Evolutionary conservation across 2,329 filamentous ascomycete species (phyloP).

Genomic region (Alternaria panax): DNA sequence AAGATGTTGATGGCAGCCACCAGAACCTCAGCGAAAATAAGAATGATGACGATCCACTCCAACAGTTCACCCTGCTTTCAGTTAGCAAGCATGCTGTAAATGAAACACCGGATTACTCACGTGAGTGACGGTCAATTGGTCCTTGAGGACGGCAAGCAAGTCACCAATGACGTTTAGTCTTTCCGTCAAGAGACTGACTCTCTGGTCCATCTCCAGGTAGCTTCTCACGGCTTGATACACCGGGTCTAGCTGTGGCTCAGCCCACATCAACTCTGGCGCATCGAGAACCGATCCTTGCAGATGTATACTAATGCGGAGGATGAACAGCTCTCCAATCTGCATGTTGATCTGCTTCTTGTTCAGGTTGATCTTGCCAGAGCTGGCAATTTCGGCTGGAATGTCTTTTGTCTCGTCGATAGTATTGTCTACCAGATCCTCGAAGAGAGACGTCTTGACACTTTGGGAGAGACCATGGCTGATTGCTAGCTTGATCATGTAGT

Average conservation of each 20-base stretch:
- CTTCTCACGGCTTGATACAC: slow-evolving; percentile 94
- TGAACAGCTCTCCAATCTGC: slow-evolving; percentile 98
- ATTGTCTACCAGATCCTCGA: slow-evolving; percentile 92
- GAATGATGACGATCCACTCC: slow-evolving; percentile 77
- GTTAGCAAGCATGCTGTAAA: slow-evolving; percentile 10
- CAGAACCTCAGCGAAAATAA: slow-evolving; percentile 94
- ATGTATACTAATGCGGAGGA: slow-evolving; percentile 96
- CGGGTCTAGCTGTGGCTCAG: slow-evolving; percentile 94
- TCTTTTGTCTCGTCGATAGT: slow-evolving; percentile 94
- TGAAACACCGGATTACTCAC: slow-evolving; percentile 31
- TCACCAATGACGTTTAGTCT: slow-evolving; percentile 92
- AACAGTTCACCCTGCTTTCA: slow-evolving; percentile 54
- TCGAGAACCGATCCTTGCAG: slow-evolving; percentile 96
- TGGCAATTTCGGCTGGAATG: slow-evolving; percentile 88
- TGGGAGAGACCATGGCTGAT: slow-evolving; percentile 96
- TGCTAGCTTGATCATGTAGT: slow-evolving; percentile 97
- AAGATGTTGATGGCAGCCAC: slow-evolving; percentile 94
- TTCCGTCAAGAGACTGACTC: slow-evolving; percentile 87
- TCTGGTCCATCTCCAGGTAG: slow-evolving; percentile 98
- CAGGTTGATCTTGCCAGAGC: slow-evolving; percentile 90
- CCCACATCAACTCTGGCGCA: slow-evolving; percentile 97
- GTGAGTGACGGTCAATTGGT: slow-evolving; percentile 86
- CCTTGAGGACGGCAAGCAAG: slow-evolving; percentile 89
- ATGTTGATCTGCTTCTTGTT: slow-evolving; percentile 94
- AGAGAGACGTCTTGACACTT: slow-evolving; percentile 96